These are phyloP conservation scores for Saposhnikovia divaricata DNA, from an alignment of 129 eudicot species.

Conservation along the genomic window DNA sequence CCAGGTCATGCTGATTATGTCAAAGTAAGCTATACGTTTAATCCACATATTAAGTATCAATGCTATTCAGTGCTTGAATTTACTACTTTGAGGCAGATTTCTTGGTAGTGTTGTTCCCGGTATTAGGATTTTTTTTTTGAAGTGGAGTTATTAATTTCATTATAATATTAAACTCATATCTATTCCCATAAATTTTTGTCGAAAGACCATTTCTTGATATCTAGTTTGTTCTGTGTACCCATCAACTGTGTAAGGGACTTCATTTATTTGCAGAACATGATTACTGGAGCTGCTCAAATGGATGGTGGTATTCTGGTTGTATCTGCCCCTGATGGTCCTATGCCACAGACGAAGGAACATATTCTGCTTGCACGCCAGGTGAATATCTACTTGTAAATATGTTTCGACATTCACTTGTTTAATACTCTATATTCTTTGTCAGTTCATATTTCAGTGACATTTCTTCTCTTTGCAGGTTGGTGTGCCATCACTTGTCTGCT, in stretches of 20 bases:
- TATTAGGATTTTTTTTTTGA: not conserved
- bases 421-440: not conserved
- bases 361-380: conserved; percentile 96
- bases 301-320: conserved; percentile 98
- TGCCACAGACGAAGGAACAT: conserved; percentile 99
- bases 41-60: not conserved
- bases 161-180: not conserved
- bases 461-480: conserved; percentile 52
- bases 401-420: not conserved
- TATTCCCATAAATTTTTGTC: not conserved
- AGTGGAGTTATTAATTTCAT: not conserved
- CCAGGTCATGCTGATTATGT: conserved; percentile 99
- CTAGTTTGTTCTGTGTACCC: not conserved
- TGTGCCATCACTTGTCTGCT: conserved; percentile 65
- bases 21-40: conserved; percentile 37
- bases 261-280: conserved; percentile 64
- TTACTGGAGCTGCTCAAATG: conserved; percentile 99
- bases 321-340: conserved; percentile 96
- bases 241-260: conserved; percentile 9
- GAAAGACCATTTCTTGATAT: not conserved
- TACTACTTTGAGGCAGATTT: not conserved
- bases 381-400: not conserved
- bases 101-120: not conserved
- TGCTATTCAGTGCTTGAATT: not conserved
- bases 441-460: not conserved